Conservation (phyloP, 805 yeast species). For the Pichia sporocuriosa region DNA sequence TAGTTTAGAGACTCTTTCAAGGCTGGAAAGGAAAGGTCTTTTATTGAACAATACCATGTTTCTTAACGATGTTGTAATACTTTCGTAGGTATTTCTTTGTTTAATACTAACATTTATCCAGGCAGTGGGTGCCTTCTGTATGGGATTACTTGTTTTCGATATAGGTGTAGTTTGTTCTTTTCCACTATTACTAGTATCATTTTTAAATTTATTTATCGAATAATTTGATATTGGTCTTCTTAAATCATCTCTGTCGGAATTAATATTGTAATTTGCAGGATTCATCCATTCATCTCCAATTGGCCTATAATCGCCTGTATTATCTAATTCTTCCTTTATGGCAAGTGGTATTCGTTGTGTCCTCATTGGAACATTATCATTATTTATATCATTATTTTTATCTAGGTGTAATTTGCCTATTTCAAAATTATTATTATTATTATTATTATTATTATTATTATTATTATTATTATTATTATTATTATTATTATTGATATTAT, state of each 20-base stretch:
- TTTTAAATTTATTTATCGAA: too few relatives aligned
- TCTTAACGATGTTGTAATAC: slow-evolving; percentile 26
- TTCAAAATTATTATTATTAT: too few relatives aligned
- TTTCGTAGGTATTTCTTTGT: slow-evolving; percentile 24
- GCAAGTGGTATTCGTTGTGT: not conserved
- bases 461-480: too few relatives aligned
- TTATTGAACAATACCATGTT: slow-evolving; percentile 23
- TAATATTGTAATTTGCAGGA: slow-evolving; percentile 5
- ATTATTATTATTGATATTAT: not conserved
- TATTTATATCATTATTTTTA: not conserved
- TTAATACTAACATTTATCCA: slow-evolving; percentile 17
- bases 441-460: too few relatives aligned
- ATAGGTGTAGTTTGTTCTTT: too few relatives aligned
- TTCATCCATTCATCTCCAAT: slow-evolving; percentile 22
- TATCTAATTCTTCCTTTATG: slow-evolving; percentile 1
- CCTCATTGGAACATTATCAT: not conserved
- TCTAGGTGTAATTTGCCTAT: too few relatives aligned
- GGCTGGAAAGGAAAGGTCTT: slow-evolving; percentile 12
- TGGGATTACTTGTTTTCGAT: too few relatives aligned
- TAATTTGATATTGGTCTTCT: not conserved
- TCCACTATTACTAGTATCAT: too few relatives aligned
- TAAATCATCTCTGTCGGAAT: not conserved
- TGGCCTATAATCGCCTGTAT: not conserved
- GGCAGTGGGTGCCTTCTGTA: not conserved
- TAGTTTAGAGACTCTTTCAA: not conserved